Base-by-base conservation (phyloP, 192 early-diverging fungal genomes). In the Coemansia sp. region DNA sequence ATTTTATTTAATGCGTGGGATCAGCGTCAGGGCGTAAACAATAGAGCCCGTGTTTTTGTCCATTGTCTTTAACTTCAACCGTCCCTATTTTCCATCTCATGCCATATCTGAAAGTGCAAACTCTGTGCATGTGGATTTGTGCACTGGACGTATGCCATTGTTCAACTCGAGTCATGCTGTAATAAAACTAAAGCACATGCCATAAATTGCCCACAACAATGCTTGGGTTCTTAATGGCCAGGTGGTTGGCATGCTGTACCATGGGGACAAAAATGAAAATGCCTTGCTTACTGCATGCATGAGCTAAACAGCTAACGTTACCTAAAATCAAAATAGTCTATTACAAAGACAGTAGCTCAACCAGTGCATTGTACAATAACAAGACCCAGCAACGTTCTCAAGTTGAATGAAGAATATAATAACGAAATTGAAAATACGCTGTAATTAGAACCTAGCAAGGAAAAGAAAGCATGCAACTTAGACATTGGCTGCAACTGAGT, bases 401-500 rank as follows among this genome's bases (percentile, higher is more conserved):
- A 50, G n/a, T 14, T 11, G 8, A 53, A 53, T 50, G 3, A 21
- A 53, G 11, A 55, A 29, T 54, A 26, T 54, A 29, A 54, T 54
- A 26, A 54, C 26, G 22, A 54, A 16, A 31, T 31, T 31, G 29
- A 31, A 31, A 31, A 43, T 43, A 43, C 41, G 41, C 41, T 16
- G 41, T 43, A 43, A 43, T 43, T 43, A 43, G 16, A 43, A n/a
- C 41, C 52, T 29, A 54, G 19, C 2, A 16, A 26, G 22, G 7
- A 53, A 8, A 29, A 2, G 3, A 29, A 55, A 29, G 12, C 16
- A 19, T 19, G n/a, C 17, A 6, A 10, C 16, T 35, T 61, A 80
- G 47, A 71, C 77, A 19, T 62, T 62, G 39, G 57, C 77, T 7
- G 71, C 76, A n/a, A 67, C 72, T 48, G 72, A 69, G 62, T 80